Conservation (phyloP, 164 flowering plant species). For the Dillenia suffruticosa region DNA sequence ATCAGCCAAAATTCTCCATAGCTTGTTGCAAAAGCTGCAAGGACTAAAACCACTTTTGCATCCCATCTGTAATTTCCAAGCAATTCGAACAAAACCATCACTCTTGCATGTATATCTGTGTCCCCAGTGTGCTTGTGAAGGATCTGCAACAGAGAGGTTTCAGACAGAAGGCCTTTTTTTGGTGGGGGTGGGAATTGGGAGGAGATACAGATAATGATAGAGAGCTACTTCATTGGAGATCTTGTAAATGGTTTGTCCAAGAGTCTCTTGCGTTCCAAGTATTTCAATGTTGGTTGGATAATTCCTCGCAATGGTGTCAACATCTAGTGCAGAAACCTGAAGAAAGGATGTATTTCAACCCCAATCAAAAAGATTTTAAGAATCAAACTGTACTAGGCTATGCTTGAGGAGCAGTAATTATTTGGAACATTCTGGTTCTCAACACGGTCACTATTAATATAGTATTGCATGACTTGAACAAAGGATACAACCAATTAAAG, state of each 20-base stretch:
- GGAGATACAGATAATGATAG: background rate
- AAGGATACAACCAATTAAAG: too few relatives aligned
- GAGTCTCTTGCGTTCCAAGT: slow-evolving; percentile 29
- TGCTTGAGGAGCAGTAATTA: too few relatives aligned
- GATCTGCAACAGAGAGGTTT: slow-evolving; percentile 37
- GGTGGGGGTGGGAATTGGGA: background rate
- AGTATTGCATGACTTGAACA: too few relatives aligned
- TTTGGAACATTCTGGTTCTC: too few relatives aligned
- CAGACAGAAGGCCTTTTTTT: background rate
- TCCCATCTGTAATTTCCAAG: slow-evolving; percentile 60
- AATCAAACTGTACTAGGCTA: too few relatives aligned
- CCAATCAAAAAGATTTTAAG: too few relatives aligned
- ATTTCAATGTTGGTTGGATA: slow-evolving; percentile 16
- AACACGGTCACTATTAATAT: too few relatives aligned
- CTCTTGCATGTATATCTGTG: slow-evolving; percentile 29
- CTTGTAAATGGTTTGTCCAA: slow-evolving; percentile 29
- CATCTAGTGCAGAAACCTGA: slow-evolving; percentile 34
- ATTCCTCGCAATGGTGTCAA: slow-evolving; percentile 7
- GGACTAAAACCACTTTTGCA: slow-evolving; percentile 55
- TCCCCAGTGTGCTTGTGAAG: slow-evolving; percentile 23
- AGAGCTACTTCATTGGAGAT: slow-evolving; percentile 44
- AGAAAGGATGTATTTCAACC: background rate
- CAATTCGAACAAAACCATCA: slow-evolving; percentile 51
- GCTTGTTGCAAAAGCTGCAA: slow-evolving; percentile 56
- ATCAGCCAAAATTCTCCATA: slow-evolving; percentile 62